These are phyloP conservation scores for Rhododendron mucronatum DNA, from an alignment of 148 eudicot species.

Conservation along the genomic window DNA sequence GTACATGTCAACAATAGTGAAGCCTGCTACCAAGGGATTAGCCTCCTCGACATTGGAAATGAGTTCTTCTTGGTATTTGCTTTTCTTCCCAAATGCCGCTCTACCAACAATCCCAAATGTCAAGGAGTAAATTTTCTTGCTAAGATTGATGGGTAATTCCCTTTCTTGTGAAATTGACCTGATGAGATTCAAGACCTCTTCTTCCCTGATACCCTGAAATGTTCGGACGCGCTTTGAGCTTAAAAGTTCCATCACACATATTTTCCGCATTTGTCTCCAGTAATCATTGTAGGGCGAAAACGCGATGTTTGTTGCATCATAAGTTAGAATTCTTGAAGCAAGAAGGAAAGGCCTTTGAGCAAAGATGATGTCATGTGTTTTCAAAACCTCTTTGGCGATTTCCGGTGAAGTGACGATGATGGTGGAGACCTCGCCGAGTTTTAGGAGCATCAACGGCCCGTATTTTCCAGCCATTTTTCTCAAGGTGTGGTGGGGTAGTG, in stretches of 20 bases:
- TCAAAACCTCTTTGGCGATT: not conserved
- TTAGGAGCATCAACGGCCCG: not conserved
- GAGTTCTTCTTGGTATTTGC: conserved; percentile 19
- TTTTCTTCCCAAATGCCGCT: not conserved
- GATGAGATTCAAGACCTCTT: conserved; percentile 5
- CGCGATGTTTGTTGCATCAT: not conserved
- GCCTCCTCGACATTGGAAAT: not conserved
- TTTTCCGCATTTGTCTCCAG: not conserved
- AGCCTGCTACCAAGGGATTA: not conserved
- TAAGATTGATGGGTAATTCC: not conserved
- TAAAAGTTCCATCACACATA: not conserved
- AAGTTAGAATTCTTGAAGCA: not conserved
- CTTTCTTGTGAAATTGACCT: not conserved
- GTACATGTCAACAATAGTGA: conserved; percentile 24
- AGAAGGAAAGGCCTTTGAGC: conserved; percentile 2
- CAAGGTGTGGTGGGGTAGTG: not conserved
- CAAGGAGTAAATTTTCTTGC: not conserved
- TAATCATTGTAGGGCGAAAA: not conserved
- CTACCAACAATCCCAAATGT: not conserved
- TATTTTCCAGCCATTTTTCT: not conserved
- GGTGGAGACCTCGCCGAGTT: not conserved
- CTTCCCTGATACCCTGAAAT: conserved; percentile 1
- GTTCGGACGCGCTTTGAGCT: not conserved
- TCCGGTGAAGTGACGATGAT: not conserved
- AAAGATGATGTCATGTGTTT: not conserved